phyloP scores from a whole-genome alignment of 306 rosid genomes.

The Sesbania bispinosa region DNA sequence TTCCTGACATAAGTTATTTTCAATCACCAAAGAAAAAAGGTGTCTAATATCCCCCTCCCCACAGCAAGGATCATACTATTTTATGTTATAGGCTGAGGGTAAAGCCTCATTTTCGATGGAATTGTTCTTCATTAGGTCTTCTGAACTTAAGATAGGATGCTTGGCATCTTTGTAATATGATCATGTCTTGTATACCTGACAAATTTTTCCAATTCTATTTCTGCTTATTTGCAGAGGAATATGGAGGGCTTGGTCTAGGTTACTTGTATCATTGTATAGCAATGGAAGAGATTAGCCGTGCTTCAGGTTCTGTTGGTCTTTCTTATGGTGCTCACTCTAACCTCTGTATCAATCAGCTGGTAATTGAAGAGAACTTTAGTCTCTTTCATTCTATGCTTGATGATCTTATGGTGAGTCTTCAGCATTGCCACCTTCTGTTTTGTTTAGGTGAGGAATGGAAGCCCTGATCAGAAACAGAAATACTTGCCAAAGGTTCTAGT shows the following conservation, averaged over 20 bases:
- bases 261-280: constrained; percentile 93
- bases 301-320: constrained; percentile 95
- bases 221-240: constrained; percentile 68
- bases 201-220: constrained; percentile 18
- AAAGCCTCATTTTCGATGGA: not conserved
- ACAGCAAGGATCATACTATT: not conserved
- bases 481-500: constrained; percentile 83
- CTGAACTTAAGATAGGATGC: not conserved
- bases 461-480: constrained; percentile 63
- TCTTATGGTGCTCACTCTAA: constrained; percentile 97
- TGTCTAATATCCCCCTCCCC: not conserved
- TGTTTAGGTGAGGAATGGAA: constrained; percentile 87
- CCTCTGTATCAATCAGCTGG: constrained; percentile 94
- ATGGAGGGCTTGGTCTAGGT: constrained; percentile 97
- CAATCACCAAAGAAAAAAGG: not conserved
- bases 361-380: constrained; percentile 30
- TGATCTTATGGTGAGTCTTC: constrained; percentile 14
- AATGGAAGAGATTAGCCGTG: constrained; percentile 96
- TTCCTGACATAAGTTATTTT: not conserved
- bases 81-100: not conserved
- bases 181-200: not conserved
- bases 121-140: not conserved
- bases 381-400: constrained; percentile 15
- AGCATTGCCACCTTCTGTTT: constrained; percentile 4
- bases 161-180: not conserved